phyloP scores from a whole-genome alignment of 2,329 filamentous ascomycete species.

The Colletotrichum plurivorum region DNA sequence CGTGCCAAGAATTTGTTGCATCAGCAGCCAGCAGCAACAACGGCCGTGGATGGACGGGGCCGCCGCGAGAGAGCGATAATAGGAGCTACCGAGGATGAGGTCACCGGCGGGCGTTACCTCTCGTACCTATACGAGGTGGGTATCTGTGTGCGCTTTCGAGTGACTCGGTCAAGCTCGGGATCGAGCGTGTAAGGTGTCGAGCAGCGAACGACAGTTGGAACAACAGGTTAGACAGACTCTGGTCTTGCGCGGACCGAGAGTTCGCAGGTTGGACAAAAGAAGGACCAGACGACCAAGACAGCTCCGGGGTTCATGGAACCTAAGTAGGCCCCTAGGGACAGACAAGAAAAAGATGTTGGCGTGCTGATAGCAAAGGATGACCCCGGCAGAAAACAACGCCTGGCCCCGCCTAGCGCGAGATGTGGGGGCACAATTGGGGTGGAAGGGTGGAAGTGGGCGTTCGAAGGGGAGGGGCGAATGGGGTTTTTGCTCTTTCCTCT shows the following conservation, averaged over 20 bases:
- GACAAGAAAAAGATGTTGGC: conserved; percentile 36
- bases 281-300: conserved; percentile 24
- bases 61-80: too few relatives aligned
- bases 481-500: conserved; percentile 6
- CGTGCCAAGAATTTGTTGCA: conserved; percentile 23
- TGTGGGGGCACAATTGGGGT: conserved; percentile 11
- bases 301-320: conserved; percentile 36
- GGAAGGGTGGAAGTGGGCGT: background rate
- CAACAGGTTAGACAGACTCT: background rate
- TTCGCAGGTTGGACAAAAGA: conserved; percentile 23
- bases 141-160: background rate
- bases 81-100: conserved; percentile 20
- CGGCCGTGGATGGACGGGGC: background rate
- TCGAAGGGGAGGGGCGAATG: conserved; percentile 1
- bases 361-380: conserved; percentile 38
- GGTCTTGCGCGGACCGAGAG: conserved; percentile 14
- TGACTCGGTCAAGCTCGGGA: conserved; percentile 7
- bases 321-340: conserved; percentile 33
- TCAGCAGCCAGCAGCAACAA: background rate
- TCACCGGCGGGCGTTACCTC: conserved; percentile 21
- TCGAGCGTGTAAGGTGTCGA: conserved; percentile 3
- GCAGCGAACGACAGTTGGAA: background rate
- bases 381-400: conserved; percentile 37
- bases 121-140: background rate
- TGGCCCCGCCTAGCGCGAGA: conserved; percentile 31